Evolutionary conservation across 495 filamentous ascomycete species (phyloP).

Genomic region (Penicillium ochrochloron): DNA sequence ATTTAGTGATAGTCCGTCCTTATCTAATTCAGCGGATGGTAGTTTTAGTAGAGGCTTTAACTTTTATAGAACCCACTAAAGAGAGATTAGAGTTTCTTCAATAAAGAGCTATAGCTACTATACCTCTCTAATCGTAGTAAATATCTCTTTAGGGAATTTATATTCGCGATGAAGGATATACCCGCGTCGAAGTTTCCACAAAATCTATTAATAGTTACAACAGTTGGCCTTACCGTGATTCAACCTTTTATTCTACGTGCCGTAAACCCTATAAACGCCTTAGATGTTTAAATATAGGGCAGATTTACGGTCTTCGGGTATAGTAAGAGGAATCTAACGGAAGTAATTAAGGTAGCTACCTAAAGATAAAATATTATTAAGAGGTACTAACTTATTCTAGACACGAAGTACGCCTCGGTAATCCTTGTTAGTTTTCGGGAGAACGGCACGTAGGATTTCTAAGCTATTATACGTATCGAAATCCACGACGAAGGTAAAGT

Average conservation of each 20-base stretch:
- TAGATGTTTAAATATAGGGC: background rate
- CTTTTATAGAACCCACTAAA: background rate
- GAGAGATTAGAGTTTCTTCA: background rate
- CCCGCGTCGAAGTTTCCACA: background rate
- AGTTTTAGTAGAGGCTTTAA: background rate
- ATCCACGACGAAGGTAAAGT: background rate
- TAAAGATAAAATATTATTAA: background rate
- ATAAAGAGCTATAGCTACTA: background rate
- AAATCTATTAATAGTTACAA: background rate
- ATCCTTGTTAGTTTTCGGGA: background rate
- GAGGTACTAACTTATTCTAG: background rate
- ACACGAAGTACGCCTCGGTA: background rate
- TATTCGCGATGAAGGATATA: background rate
- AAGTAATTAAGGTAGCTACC: background rate
- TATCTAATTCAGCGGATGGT: background rate
- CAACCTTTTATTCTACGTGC: constrained; percentile 3
- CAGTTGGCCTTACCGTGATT: background rate
- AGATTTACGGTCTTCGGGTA: too few species aligned
- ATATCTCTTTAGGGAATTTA: constrained; percentile 2
- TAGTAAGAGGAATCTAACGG: background rate
- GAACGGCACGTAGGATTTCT: background rate
- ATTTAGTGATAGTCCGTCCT: background rate
- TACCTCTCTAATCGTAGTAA: constrained; percentile 3
- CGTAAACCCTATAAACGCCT: background rate
- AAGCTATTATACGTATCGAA: background rate